Conservation (phyloP, 169 alveolate species). For the Ichthyophthirius multifiliis region DNA sequence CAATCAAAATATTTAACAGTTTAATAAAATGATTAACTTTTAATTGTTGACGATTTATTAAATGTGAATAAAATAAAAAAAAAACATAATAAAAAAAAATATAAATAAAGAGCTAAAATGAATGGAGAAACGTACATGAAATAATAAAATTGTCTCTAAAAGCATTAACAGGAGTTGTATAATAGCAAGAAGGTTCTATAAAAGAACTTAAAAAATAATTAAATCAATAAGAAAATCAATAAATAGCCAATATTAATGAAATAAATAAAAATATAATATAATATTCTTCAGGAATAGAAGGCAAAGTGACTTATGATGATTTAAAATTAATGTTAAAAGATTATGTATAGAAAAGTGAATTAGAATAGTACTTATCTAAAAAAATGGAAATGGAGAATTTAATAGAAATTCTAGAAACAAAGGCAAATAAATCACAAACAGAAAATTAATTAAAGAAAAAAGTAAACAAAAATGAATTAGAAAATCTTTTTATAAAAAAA, state of each 20-base stretch:
- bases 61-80: no score
- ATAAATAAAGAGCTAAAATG: conserved; percentile 51
- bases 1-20: no score
- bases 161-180: conserved; percentile 61
- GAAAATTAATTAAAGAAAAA: conserved; percentile 62
- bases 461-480: conserved; percentile 55
- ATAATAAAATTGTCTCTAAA: conserved; percentile 71
- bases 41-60: no score
- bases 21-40: no score
- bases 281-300: conserved; percentile 62
- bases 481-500: background rate
- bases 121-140: conserved; percentile 76
- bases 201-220: conserved; percentile 52
- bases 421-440: conserved; percentile 63
- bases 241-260: conserved; percentile 64
- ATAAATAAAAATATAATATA: conserved; percentile 60
- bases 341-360: background rate
- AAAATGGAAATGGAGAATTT: conserved; percentile 5
- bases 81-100: no score
- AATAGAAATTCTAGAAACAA: conserved; percentile 40
- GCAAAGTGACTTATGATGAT: conserved; percentile 45
- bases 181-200: conserved; percentile 56
- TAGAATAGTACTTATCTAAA: background rate
- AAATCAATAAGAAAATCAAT: background rate
- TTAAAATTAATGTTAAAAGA: background rate